Evolutionary conservation across 352 stramenopile genomes (phyloP).

Genomic region (Saprolegnia diclina): DNA sequence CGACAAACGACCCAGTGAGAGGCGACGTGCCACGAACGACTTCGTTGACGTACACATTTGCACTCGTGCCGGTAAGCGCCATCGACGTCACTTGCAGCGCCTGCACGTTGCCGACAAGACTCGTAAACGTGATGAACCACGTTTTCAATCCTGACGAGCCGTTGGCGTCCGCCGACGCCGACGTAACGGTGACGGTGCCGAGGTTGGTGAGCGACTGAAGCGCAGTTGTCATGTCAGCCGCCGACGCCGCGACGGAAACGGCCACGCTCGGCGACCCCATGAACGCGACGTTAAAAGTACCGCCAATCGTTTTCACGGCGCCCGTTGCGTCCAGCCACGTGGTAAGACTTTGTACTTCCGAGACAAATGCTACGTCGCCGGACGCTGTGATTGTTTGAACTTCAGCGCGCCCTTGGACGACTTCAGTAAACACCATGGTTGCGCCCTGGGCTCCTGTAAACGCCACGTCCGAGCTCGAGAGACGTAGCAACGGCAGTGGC

Average conservation of each 20-base stretch:
- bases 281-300: conserved; percentile 66
- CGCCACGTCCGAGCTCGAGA: conserved; percentile 38
- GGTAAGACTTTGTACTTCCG: conserved; percentile 85
- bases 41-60: conserved; percentile 56
- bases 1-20: conserved; percentile 88
- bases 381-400: conserved; percentile 92
- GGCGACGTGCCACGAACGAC: conserved; percentile 70
- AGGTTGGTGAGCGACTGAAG: conserved; percentile 73
- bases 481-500: conserved; percentile 59
- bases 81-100: conserved; percentile 66
- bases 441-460: conserved; percentile 36
- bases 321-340: conserved; percentile 57
- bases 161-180: conserved; percentile 47
- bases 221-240: conserved; percentile 42
- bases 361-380: conserved; percentile 81
- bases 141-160: conserved; percentile 41
- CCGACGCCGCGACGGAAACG: conserved; percentile 38
- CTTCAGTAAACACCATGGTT: conserved; percentile 43
- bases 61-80: conserved; percentile 52
- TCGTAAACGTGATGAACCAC: conserved; percentile 89
- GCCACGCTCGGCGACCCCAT: conserved; percentile 39
- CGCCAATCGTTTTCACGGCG: conserved; percentile 36
- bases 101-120: conserved; percentile 87
- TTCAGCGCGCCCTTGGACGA: conserved; percentile 88
- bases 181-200: conserved; percentile 61